Evolutionary conservation across 163 green algal species (phyloP).

Genomic region (Chlamydomonas reinhardtii): DNA sequence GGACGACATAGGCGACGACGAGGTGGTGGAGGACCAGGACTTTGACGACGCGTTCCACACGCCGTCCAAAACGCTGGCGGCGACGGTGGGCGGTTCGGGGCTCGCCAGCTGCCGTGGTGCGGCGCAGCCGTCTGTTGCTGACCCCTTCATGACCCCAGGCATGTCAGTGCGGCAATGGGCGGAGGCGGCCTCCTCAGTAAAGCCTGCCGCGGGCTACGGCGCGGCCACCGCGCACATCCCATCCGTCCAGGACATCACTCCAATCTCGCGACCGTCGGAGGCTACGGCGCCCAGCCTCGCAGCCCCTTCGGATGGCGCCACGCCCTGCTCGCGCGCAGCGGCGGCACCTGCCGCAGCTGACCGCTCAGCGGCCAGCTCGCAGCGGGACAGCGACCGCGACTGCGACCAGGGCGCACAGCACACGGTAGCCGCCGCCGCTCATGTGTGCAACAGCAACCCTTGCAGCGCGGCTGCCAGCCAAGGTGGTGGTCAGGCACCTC

Average conservation of each 20-base stretch:
- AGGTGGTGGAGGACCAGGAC: no score
- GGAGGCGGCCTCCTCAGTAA: background rate
- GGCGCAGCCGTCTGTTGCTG: background rate
- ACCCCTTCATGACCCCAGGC: background rate
- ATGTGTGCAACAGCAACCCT: no score
- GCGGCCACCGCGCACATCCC: no score
- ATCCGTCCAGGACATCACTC: background rate
- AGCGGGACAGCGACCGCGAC: background rate
- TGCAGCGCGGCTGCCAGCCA: no score
- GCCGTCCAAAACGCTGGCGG: background rate
- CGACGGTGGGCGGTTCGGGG: no score
- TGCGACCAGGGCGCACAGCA: background rate
- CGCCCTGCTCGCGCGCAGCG: no score
- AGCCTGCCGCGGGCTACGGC: no score
- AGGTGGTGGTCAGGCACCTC: no score
- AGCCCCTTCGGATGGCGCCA: background rate
- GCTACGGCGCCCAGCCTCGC: no score
- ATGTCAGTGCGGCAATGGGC: constrained; percentile 6
- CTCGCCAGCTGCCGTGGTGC: background rate
- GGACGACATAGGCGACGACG: background rate
- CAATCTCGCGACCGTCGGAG: background rate
- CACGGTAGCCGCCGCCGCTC: no score
- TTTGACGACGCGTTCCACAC: background rate
- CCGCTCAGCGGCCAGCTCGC: no score
- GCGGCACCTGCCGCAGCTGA: background rate